phyloP scores from a whole-genome alignment of 495 filamentous ascomycete genomes.

The Penicillium cosmopolitanum region DNA sequence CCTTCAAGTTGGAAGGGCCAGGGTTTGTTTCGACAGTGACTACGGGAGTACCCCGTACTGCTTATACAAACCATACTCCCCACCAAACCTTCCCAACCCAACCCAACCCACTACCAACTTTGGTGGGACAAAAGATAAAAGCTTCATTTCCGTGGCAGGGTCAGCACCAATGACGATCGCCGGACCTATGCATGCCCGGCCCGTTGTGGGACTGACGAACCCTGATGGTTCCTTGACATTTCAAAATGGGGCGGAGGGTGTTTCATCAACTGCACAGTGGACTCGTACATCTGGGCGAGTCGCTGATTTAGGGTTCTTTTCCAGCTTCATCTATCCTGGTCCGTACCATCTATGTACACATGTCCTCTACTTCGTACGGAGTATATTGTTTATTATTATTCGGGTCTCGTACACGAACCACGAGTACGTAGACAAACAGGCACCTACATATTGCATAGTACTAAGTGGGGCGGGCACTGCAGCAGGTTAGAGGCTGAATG shows the following conservation, averaged over 20 bases:
- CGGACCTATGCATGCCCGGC: neutral
- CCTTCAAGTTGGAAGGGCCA: no score
- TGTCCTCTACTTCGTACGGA: no score
- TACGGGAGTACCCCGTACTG: no score
- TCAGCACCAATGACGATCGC: conserved; percentile 1
- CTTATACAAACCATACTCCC: no score
- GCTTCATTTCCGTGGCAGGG: conserved; percentile 3
- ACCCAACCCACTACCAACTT: neutral
- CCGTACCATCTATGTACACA: no score
- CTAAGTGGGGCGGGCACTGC: neutral
- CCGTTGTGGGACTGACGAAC: conserved; percentile 3
- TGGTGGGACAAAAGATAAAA: neutral
- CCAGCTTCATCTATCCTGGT: no score
- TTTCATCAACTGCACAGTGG: neutral
- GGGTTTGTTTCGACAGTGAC: no score
- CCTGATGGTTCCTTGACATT: neutral
- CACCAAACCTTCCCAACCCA: no score
- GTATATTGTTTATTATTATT: no score
- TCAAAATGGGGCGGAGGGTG: neutral
- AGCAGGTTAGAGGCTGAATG: neutral
- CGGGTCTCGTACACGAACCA: no score
- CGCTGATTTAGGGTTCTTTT: neutral
- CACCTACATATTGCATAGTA: no score
- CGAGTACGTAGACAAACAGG: no score
- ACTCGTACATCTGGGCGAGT: neutral